These are phyloP conservation scores for Deinandra increscens DNA, from an alignment of 129 eudicot species.

Conservation along the genomic window DNA sequence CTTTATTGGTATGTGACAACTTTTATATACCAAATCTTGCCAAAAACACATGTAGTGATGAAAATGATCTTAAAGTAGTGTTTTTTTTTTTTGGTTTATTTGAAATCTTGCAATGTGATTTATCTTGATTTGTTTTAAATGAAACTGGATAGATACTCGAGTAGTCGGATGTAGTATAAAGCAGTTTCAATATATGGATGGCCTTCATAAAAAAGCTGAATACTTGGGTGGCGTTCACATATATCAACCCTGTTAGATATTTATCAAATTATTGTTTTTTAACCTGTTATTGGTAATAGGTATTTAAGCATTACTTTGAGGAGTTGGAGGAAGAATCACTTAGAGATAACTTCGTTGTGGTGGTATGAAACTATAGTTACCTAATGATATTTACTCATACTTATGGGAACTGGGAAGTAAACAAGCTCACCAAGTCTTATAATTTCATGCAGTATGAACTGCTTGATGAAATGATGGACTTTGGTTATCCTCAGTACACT, in stretches of 20 bases:
- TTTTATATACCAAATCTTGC: too few species aligned
- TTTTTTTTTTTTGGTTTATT: too few species aligned
- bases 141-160: too few species aligned
- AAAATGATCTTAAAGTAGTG: too few species aligned
- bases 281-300: conserved; percentile 46
- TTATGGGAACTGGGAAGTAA: not conserved
- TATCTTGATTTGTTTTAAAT: too few species aligned
- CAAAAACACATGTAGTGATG: too few species aligned
- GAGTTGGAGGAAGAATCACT: conserved; percentile 99
- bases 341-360: conserved; percentile 93
- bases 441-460: conserved; percentile 70
- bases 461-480: conserved; percentile 98
- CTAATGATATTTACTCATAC: not conserved
- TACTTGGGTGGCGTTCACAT: too few species aligned
- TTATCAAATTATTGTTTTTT: not conserved
- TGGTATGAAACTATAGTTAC: conserved; percentile 46
- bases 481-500: conserved; percentile 97
- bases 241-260: not conserved
- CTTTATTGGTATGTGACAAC: too few species aligned
- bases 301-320: conserved; percentile 91
- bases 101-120: too few species aligned
- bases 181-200: not conserved
- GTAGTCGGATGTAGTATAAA: too few species aligned
- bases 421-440: conserved; percentile 24
- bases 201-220: not conserved